These are phyloP conservation scores for Colletotrichum sp. DNA, from an alignment of 2,329 filamentous ascomycete genomes.

Conservation along the genomic window DNA sequence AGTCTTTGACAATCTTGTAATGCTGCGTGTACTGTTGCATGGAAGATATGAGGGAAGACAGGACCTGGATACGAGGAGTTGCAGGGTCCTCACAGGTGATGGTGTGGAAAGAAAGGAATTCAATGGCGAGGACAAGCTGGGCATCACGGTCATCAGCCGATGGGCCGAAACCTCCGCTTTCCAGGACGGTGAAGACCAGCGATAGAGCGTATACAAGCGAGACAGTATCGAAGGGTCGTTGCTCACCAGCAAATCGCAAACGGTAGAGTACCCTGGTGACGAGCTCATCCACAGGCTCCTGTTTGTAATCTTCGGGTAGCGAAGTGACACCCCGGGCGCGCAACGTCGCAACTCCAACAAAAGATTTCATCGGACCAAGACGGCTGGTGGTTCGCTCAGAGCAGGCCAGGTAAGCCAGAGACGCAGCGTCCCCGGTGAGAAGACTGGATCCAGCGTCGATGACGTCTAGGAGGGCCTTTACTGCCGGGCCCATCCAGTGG, in stretches of 20 bases:
- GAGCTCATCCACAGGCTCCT: conserved; percentile 83
- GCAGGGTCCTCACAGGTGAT: conserved; percentile 76
- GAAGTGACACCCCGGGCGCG: conserved; percentile 77
- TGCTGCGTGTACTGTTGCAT: conserved; percentile 93
- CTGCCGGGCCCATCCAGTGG: conserved; percentile 85
- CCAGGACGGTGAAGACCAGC: conserved; percentile 78
- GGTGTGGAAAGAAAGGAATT: conserved; percentile 89
- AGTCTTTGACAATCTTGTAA: conserved; percentile 95
- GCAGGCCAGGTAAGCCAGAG: conserved; percentile 80
- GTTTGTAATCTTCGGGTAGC: conserved; percentile 72
- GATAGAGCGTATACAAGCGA: conserved; percentile 89
- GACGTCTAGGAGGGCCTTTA: conserved; percentile 73
- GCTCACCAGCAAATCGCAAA: conserved; percentile 87
- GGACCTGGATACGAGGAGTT: conserved; percentile 77
- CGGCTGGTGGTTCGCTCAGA: conserved; percentile 76
- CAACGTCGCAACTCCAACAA: conserved; percentile 87
- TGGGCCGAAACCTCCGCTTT: conserved; percentile 77
- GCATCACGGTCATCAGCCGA: conserved; percentile 82
- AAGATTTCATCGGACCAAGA: conserved; percentile 77
- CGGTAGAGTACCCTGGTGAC: conserved; percentile 90
- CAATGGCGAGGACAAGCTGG: conserved; percentile 86
- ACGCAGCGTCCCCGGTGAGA: conserved; percentile 80
- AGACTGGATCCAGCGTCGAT: conserved; percentile 83
- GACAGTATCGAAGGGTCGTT: conserved; percentile 89
- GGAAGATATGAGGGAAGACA: conserved; percentile 74